Conservation (phyloP, 1,284 basidiomycete species). For the Microbotryum intermedium region DNA sequence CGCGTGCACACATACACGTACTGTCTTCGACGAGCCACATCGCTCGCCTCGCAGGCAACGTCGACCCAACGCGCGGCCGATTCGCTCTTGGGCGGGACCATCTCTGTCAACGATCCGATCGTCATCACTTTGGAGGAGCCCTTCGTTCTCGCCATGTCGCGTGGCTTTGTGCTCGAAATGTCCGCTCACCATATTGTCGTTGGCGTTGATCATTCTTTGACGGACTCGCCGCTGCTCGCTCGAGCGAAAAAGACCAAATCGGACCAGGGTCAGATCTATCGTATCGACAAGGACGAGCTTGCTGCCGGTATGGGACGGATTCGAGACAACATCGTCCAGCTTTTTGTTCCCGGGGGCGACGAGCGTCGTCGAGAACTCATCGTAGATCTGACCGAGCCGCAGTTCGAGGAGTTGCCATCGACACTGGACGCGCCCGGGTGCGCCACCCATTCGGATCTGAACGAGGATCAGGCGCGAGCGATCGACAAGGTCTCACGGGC, state of each 20-base stretch:
- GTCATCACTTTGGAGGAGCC: constrained; percentile 73
- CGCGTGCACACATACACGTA: constrained; percentile 52
- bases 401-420: constrained; percentile 43
- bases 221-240: constrained; percentile 35
- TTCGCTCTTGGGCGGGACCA: constrained; percentile 67
- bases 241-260: background rate
- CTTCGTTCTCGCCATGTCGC: constrained; percentile 66
- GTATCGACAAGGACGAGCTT: constrained; percentile 90
- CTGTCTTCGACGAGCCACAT: constrained; percentile 44
- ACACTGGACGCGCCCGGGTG: too few species aligned
- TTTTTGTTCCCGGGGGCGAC: constrained; percentile 66
- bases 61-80: constrained; percentile 6
- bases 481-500: constrained; percentile 67
- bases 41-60: constrained; percentile 12
- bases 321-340: constrained; percentile 76
- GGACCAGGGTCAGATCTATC: constrained; percentile 50
- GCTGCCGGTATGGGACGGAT: constrained; percentile 76
- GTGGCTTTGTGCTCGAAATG: constrained; percentile 73
- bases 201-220: constrained; percentile 72
- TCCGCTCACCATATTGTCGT: constrained; percentile 57
- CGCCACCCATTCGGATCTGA: constrained; percentile 45
- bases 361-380: constrained; percentile 60
- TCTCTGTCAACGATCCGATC: constrained; percentile 70
- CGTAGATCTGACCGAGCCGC: constrained; percentile 68
- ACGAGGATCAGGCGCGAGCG: constrained; percentile 64